phyloP scores from a whole-genome alignment of 371 early-diverging fungal genomes.

The Haplosporangium sp. region DNA sequence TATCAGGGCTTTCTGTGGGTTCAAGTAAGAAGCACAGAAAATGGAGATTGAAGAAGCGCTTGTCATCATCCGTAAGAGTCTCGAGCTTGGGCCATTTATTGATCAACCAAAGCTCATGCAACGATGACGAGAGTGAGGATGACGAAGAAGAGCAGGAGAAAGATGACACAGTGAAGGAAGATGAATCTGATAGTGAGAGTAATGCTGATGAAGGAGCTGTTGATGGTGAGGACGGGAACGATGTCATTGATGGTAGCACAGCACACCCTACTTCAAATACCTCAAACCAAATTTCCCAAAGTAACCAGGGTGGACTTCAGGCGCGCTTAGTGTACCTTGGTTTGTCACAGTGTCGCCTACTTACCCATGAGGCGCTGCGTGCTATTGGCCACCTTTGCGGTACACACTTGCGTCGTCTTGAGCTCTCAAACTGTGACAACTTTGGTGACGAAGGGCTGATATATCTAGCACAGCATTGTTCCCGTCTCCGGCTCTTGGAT shows the following conservation, averaged over 20 bases:
- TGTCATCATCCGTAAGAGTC: constrained; percentile 31
- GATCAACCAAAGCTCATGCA: constrained; percentile 29
- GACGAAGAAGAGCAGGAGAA: constrained; percentile 18
- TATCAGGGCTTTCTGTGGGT: constrained; percentile 38
- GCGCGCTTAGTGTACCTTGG: constrained; percentile 59
- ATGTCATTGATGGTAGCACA: background rate
- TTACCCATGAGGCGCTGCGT: constrained; percentile 60
- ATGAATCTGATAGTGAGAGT: constrained; percentile 27
- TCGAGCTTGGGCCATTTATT: constrained; percentile 38
- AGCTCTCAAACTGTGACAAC: constrained; percentile 62
- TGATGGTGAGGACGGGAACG: constrained; percentile 8
- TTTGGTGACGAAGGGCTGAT: constrained; percentile 64
- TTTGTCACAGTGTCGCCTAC: constrained; percentile 61
- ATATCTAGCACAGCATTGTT: constrained; percentile 58
- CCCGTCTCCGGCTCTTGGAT: constrained; percentile 59
- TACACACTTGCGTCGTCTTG: constrained; percentile 59
- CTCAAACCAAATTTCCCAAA: background rate
- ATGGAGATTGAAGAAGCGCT: constrained; percentile 25
- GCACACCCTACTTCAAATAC: background rate
- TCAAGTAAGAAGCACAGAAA: constrained; percentile 28
- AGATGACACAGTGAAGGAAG: constrained; percentile 13
- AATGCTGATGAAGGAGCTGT: constrained; percentile 20
- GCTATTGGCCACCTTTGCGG: constrained; percentile 56
- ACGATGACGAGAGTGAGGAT: constrained; percentile 19
- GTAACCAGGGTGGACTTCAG: constrained; percentile 20